These are phyloP conservation scores for Colletotrichum agaves DNA, from an alignment of 2,329 filamentous ascomycete genomes.

Conservation along the genomic window DNA sequence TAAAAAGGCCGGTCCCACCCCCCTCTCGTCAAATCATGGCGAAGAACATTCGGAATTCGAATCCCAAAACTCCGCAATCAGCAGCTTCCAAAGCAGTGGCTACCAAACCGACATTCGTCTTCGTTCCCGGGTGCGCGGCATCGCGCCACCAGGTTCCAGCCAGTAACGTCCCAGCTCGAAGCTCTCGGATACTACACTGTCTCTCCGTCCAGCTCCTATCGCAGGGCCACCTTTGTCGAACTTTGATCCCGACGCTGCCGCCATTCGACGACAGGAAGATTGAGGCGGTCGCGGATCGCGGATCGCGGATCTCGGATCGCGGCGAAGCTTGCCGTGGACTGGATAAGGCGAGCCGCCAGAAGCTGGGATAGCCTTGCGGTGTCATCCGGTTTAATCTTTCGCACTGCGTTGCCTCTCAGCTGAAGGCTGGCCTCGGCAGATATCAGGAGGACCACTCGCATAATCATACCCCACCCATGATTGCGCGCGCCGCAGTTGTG, in stretches of 20 bases:
- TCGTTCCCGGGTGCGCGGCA: slow-evolving; percentile 64
- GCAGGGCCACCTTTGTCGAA: slow-evolving; percentile 7
- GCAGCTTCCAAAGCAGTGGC: neutral
- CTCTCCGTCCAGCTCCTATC: slow-evolving; percentile 8
- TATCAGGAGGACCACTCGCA: too few species aligned
- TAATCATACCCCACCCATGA: too few species aligned
- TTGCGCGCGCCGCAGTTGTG: too few species aligned
- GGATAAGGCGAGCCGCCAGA: slow-evolving; percentile 43
- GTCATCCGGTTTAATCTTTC: slow-evolving; percentile 43
- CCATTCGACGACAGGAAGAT: slow-evolving; percentile 44
- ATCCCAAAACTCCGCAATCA: neutral
- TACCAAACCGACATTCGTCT: slow-evolving; percentile 48
- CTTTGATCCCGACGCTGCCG: slow-evolving; percentile 42
- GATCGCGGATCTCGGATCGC: slow-evolving; percentile 46
- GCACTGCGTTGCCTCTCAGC: neutral
- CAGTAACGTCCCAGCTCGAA: slow-evolving; percentile 17
- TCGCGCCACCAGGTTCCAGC: slow-evolving; percentile 8
- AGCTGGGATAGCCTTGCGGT: slow-evolving; percentile 46
- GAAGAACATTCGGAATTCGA: neutral
- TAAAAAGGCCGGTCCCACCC: neutral
- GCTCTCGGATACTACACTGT: slow-evolving; percentile 10
- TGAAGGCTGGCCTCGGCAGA: neutral
- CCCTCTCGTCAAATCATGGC: neutral
- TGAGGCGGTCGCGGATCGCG: slow-evolving; percentile 46
- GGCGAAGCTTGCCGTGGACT: slow-evolving; percentile 47